phyloP scores from a whole-genome alignment of 805 yeast genomes.

The Citeromyces matritensis region DNA sequence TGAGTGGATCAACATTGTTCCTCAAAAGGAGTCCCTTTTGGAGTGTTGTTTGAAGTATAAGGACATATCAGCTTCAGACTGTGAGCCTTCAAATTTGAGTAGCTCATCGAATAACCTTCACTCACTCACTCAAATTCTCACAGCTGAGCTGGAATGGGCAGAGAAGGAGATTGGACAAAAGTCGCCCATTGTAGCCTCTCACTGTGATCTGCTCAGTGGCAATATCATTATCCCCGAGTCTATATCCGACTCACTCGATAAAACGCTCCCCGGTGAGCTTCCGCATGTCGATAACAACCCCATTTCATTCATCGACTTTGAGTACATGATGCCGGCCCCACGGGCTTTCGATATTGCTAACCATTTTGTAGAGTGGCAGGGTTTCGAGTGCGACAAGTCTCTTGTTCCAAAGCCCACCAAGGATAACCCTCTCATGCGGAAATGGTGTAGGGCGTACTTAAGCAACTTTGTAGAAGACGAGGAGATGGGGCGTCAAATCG shows the following conservation, averaged over 20 bases:
- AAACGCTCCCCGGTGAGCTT: not conserved
- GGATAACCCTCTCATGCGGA: slow-evolving; percentile 25
- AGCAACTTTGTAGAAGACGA: slow-evolving; percentile 9
- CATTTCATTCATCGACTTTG: slow-evolving; percentile 54
- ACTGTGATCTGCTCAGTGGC: slow-evolving; percentile 63
- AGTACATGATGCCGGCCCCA: slow-evolving; percentile 59
- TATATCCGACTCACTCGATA: slow-evolving; percentile 6
- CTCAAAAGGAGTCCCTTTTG: slow-evolving; percentile 26
- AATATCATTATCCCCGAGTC: slow-evolving; percentile 47
- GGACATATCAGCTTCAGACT: slow-evolving; percentile 8
- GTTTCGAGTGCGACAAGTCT: slow-evolving; percentile 51
- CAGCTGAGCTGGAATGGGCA: slow-evolving; percentile 42
- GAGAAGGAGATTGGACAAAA: slow-evolving; percentile 18
- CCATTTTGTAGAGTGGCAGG: slow-evolving; percentile 74
- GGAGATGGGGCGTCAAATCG: slow-evolving; percentile 14
- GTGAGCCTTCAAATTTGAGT: not conserved
- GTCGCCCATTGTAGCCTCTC: slow-evolving; percentile 49
- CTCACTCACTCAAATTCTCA: slow-evolving; percentile 19
- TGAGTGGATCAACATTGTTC: slow-evolving; percentile 51
- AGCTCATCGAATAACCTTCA: not conserved
- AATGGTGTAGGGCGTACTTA: slow-evolving; percentile 49
- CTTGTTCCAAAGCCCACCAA: slow-evolving; percentile 39
- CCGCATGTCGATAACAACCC: slow-evolving; percentile 14
- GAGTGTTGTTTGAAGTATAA: slow-evolving; percentile 19
- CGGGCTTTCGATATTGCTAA: slow-evolving; percentile 64